A percentile compares a stretch with the other conserved stretches of the same genome.
phyloP scores from a whole-genome alignment of 2,329 filamentous ascomycete genomes.

The Metarhizium rileyi region DNA sequence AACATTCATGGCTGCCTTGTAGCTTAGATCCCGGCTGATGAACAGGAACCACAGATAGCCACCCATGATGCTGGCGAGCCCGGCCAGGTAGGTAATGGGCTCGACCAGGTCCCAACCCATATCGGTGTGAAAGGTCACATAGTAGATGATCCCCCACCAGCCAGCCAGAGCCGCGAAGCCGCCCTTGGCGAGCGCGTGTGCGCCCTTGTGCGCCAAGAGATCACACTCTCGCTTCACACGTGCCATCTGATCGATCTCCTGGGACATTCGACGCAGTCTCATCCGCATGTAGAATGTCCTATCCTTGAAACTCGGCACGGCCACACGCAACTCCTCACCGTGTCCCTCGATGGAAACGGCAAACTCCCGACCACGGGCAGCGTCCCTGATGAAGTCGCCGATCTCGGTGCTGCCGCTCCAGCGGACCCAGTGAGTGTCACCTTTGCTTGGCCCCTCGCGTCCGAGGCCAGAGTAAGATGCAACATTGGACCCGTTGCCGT shows the following conservation, averaged over 20 bases:
- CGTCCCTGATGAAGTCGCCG: conserved; percentile 88
- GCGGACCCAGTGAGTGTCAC: conserved; percentile 56
- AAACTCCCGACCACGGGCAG: conserved; percentile 75
- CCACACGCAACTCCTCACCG: conserved; percentile 57
- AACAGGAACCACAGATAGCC: conserved; percentile 93
- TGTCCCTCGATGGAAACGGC: conserved; percentile 70
- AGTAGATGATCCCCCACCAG: conserved; percentile 81
- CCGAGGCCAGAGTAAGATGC: conserved; percentile 65
- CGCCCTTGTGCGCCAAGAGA: conserved; percentile 61
- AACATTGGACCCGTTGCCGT: conserved; percentile 34
- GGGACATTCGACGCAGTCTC: conserved; percentile 61
- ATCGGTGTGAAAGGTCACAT: conserved; percentile 60
- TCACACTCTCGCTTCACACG: conserved; percentile 78
- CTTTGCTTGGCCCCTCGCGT: conserved; percentile 41
- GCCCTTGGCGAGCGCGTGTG: conserved; percentile 68
- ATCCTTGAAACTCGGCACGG: conserved; percentile 80
- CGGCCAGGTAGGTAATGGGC: conserved; percentile 80
- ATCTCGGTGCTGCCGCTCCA: conserved; percentile 88
- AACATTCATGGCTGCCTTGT: conserved; percentile 77
- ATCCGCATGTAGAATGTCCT: conserved; percentile 82
- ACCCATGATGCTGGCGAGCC: conserved; percentile 76
- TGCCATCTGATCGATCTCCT: conserved; percentile 57
- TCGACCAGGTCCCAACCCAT: conserved; percentile 88
- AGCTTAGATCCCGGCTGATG: conserved; percentile 81
- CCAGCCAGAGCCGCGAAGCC: conserved; percentile 63